Conservation (phyloP, 1,284 basidiomycete genomes). For the Phellopilus nigrolimitatus region DNA sequence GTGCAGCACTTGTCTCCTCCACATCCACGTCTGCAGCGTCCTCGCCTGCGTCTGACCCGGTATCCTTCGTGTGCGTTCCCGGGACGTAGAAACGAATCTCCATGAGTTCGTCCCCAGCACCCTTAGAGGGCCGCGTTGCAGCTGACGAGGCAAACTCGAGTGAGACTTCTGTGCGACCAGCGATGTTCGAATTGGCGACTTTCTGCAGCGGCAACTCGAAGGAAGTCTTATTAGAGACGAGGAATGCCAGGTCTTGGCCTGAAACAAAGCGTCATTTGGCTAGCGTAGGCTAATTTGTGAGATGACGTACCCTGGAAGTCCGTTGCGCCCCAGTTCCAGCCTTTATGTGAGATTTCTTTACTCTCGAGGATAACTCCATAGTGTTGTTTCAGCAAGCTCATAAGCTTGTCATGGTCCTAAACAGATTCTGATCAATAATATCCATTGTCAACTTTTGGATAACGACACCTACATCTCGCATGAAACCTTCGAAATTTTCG, state of each 20-base stretch:
- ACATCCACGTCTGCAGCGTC: slow-evolving; percentile 64
- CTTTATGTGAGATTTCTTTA: slow-evolving; percentile 85
- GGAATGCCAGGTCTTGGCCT: slow-evolving; percentile 90
- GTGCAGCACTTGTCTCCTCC: slow-evolving; percentile 84
- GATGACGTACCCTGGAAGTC: slow-evolving; percentile 79
- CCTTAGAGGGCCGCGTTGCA: slow-evolving; percentile 44
- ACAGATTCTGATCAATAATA: not conserved
- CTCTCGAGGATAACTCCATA: slow-evolving; percentile 84
- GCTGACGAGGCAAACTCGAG: slow-evolving; percentile 80
- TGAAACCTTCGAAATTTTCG: slow-evolving; percentile 93
- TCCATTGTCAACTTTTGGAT: not conserved
- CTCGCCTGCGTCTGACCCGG: slow-evolving; percentile 61
- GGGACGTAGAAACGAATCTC: slow-evolving; percentile 98
- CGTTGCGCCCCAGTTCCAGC: slow-evolving; percentile 98
- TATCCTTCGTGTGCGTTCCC: slow-evolving; percentile 67
- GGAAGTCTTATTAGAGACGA: slow-evolving; percentile 84
- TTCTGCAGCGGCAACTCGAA: slow-evolving; percentile 88
- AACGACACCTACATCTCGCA: slow-evolving; percentile 65
- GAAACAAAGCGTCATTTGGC: slow-evolving; percentile 11
- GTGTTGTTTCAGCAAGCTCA: slow-evolving; percentile 75
- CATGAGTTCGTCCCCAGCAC: slow-evolving; percentile 80
- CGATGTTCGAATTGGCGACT: slow-evolving; percentile 97
- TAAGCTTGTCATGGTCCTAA: slow-evolving; percentile 80
- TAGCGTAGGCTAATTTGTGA: not conserved
- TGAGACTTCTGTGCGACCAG: slow-evolving; percentile 94